phyloP scores from a whole-genome alignment of 2,329 filamentous ascomycete genomes.

The Furcasterigmium sp. region DNA sequence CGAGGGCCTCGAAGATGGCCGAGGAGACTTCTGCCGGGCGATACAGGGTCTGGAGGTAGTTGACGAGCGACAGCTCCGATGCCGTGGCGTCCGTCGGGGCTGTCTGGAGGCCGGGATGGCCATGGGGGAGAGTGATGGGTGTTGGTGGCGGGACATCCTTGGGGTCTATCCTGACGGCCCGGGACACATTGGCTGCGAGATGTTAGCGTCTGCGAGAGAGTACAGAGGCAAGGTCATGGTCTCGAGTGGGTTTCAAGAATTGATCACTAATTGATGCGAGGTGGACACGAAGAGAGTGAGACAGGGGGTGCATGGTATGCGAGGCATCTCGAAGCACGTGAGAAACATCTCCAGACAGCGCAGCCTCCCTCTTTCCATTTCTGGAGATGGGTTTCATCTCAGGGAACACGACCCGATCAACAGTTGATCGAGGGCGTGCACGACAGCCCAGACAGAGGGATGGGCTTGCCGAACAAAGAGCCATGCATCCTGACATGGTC shows the following conservation, averaged over 20 bases:
- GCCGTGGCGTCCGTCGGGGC: conserved; percentile 10
- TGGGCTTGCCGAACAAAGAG: neutral
- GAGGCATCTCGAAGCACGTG: too few species aligned
- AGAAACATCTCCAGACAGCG: too few species aligned
- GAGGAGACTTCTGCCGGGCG: conserved; percentile 44
- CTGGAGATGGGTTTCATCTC: conserved; percentile 10
- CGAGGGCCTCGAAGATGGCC: conserved; percentile 51
- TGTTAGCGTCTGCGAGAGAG: conserved; percentile 9
- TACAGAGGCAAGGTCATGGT: neutral
- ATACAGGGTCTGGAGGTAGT: conserved; percentile 47
- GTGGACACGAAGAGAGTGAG: too few species aligned
- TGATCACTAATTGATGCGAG: too few species aligned
- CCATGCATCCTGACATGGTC: too few species aligned
- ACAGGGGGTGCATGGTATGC: too few species aligned
- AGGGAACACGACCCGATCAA: conserved; percentile 4
- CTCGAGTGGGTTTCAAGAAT: too few species aligned
- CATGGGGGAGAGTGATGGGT: conserved; percentile 45
- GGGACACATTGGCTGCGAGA: conserved; percentile 17
- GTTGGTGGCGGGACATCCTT: conserved; percentile 53
- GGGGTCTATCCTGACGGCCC: conserved; percentile 28
- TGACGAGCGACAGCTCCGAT: conserved; percentile 34
- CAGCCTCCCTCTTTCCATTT: too few species aligned
- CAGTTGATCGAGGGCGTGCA: too few species aligned
- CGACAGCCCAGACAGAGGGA: conserved; percentile 5
- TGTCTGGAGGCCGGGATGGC: conserved; percentile 21